Base-by-base conservation (phyloP, 805 yeast species). In the Scheffersomyces ergatensis region DNA sequence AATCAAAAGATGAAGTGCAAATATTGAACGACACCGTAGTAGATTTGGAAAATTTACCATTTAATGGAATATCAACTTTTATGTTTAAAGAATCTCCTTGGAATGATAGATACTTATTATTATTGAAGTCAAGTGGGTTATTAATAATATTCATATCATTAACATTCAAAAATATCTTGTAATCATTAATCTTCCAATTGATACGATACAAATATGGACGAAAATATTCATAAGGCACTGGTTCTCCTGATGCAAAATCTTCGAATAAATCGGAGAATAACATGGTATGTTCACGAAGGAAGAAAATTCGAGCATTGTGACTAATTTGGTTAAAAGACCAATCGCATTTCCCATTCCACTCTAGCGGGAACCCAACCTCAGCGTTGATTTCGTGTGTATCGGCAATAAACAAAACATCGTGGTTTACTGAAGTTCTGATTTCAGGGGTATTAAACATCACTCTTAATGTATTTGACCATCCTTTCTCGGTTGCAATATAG, bases 101-200 rank as follows among this genome's bases (percentile, higher is more conserved):
- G 44, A 92, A 70, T 0, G 92, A 80, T 3, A 92, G 45, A 51
- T 80, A 92, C 25, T 83, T 77, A 58, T 93, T 93, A 45, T 84
- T 93, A 39, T 77, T 78, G 50, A 85, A 80, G 54, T 89, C 97
- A 31, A 89, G 63, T 0, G 98, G 96, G 51, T 89, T 86, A 59
- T 89, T 85, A 48, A 93, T 82, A 53, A 93, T 86, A 57, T 93
- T 93, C 32, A 80, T 78, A 53, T 89, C 96, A 58, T 93, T 93
- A 20, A 89, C 83, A 57, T 90, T 90, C 42, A 92, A 60, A 54
- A 67, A 85, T 6, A 92, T 59, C 24, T 77, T 73, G 50, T 84
- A 83, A 29, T 77, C 62, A 4, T 53, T 43, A 18, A 88, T 53
- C 1, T 68, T 61, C 89, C 95, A 84, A 25, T 73, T 67, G 17